phyloP scores from a whole-genome alignment of 306 rosid species.

The Quercus variabilis region DNA sequence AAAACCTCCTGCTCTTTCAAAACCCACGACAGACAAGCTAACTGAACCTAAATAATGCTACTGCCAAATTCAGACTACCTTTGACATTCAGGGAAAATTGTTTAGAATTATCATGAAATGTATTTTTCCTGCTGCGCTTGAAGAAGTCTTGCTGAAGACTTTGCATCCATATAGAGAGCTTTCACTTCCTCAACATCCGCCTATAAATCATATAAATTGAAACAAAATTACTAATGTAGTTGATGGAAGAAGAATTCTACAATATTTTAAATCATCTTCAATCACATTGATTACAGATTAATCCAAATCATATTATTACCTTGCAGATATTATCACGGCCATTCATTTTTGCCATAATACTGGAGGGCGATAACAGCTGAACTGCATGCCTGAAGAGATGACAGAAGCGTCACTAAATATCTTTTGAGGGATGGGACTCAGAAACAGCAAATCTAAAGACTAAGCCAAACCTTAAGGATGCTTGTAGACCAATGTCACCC shows the following conservation, averaged over 20 bases:
- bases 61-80: background rate
- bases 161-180: conserved; percentile 78
- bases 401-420: conserved; percentile 9
- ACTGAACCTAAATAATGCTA: background rate
- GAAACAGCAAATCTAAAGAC: conserved; percentile 18
- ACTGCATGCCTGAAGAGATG: conserved; percentile 68
- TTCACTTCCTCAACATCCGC: conserved; percentile 80
- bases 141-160: conserved; percentile 78
- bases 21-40: background rate
- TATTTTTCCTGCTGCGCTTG: conserved; percentile 94
- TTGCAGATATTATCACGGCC: conserved; percentile 87
- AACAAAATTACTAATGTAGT: background rate
- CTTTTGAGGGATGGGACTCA: conserved; percentile 2
- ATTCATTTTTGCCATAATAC: conserved; percentile 86
- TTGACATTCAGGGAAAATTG: background rate
- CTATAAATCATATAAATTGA: conserved; percentile 32
- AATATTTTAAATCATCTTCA: background rate
- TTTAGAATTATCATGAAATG: conserved; percentile 37
- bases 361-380: conserved; percentile 87
- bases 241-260: background rate
- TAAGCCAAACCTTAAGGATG: conserved; percentile 71
- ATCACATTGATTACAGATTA: background rate
- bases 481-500: conserved; percentile 74
- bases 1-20: background rate
- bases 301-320: conserved; percentile 41